A percentile compares a stretch with the other conserved stretches of the same genome.
Evolutionary conservation across 345 rosid species (phyloP).

Genomic region (Gossypium herbaceum): DNA sequence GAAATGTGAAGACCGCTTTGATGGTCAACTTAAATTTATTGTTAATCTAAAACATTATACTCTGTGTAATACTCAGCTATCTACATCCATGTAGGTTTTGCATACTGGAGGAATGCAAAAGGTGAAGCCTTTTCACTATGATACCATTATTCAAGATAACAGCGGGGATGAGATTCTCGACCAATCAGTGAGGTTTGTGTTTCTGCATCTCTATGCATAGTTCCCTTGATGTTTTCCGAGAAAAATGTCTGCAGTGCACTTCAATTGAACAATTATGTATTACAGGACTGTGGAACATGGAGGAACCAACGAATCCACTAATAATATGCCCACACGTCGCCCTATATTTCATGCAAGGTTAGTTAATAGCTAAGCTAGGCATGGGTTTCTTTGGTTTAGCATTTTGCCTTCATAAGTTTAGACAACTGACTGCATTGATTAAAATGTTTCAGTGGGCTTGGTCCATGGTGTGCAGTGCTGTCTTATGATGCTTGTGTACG

Average conservation of each 20-base stretch:
- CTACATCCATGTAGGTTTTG: slow-evolving; percentile 41
- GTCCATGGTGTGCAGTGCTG: slow-evolving; percentile 92
- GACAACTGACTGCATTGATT: not conserved
- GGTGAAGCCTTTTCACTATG: slow-evolving; percentile 27
- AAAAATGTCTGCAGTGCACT: not conserved
- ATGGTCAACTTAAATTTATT: not conserved
- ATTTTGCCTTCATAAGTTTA: not conserved
- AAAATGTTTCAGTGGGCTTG: slow-evolving; percentile 61
- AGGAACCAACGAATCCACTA: slow-evolving; percentile 33
- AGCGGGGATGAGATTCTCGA: slow-evolving; percentile 22
- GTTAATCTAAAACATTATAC: slow-evolving; percentile 4
- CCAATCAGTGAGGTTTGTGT: slow-evolving; percentile 23
- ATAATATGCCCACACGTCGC: slow-evolving; percentile 47
- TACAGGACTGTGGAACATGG: slow-evolving; percentile 40
- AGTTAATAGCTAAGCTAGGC: slow-evolving; percentile 15
- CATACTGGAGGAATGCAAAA: slow-evolving; percentile 34
- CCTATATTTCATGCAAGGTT: slow-evolving; percentile 97
- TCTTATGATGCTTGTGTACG: slow-evolving; percentile 90
- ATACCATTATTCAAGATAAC: slow-evolving; percentile 16
- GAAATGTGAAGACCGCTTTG: not conserved
- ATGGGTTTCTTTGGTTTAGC: slow-evolving; percentile 3
- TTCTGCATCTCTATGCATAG: not conserved
- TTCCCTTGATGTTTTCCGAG: not conserved
- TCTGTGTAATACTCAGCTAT: slow-evolving; percentile 2
- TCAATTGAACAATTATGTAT: not conserved